These are phyloP conservation scores for Hypoxylon sp. DNA, from an alignment of 2,329 filamentous ascomycete species.

Conservation along the genomic window DNA sequence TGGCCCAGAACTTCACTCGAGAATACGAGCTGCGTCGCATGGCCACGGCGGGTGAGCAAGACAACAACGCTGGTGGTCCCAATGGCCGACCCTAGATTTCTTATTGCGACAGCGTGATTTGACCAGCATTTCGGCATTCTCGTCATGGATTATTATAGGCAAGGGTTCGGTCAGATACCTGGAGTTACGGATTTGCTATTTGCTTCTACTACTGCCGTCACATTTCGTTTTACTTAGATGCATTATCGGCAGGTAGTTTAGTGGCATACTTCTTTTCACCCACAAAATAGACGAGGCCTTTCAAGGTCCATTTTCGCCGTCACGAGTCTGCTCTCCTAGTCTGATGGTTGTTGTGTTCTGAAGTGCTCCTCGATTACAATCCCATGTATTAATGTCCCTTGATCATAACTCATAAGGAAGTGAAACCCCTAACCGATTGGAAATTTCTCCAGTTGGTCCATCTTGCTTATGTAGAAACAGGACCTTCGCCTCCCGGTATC, in stretches of 20 bases:
- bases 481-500: constrained; percentile 81
- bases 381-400: background rate
- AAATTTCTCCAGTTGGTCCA: background rate
- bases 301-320: constrained; percentile 1
- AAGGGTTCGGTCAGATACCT: constrained; percentile 27
- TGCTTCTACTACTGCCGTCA: constrained; percentile 4
- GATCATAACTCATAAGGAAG: background rate
- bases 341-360: constrained; percentile 3
- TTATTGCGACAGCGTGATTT: constrained; percentile 6
- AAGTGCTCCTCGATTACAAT: too few species aligned
- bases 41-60: constrained; percentile 71
- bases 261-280: constrained; percentile 4
- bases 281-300: too few species aligned
- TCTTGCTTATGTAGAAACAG: constrained; percentile 50
- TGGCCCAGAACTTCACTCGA: constrained; percentile 89
- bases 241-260: constrained; percentile 1
- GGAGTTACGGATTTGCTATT: constrained; percentile 33
- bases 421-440: background rate
- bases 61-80: constrained; percentile 44
- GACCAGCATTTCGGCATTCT: constrained; percentile 12
- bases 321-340: constrained; percentile 1
- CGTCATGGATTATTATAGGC: constrained; percentile 22
- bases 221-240: too few species aligned
- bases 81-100: constrained; percentile 40
- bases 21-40: constrained; percentile 91